These are phyloP conservation scores for Polychytrium aggregatum DNA, from an alignment of 192 early-diverging fungal genomes.

Conservation along the genomic window DNA sequence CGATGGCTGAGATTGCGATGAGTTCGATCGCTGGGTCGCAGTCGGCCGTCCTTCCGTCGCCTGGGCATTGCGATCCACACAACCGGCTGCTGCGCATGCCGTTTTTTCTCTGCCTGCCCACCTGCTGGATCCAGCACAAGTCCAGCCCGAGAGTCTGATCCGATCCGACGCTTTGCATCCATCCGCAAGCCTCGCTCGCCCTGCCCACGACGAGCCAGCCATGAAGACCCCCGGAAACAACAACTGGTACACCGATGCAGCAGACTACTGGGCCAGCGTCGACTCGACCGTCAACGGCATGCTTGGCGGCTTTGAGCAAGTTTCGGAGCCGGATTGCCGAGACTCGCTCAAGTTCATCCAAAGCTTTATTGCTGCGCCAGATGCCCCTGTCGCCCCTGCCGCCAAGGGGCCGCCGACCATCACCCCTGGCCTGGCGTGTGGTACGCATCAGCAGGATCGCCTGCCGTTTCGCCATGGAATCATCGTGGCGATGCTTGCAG, in stretches of 20 bases:
- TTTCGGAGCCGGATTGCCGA: slow-evolving; percentile 62
- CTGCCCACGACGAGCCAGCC: too few relatives aligned
- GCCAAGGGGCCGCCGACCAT: slow-evolving; percentile 3
- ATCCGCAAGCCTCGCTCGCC: too few relatives aligned
- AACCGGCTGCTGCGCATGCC: too few relatives aligned
- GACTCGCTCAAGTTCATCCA: slow-evolving; percentile 59
- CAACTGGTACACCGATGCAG: slow-evolving; percentile 34
- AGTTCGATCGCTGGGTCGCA: too few relatives aligned
- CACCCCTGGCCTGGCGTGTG: slow-evolving; percentile 21
- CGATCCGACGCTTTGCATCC: too few relatives aligned
- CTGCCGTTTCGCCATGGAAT: neutral
- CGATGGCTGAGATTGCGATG: too few relatives aligned
- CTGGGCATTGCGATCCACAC: too few relatives aligned
- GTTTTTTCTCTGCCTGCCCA: too few relatives aligned
- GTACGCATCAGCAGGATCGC: slow-evolving; percentile 5
- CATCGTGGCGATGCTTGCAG: neutral
- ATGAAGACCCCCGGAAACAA: too few relatives aligned
- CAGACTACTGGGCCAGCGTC: slow-evolving; percentile 30
- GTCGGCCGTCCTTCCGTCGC: too few relatives aligned
- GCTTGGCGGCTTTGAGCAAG: slow-evolving; percentile 73
- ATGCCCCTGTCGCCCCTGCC: neutral
- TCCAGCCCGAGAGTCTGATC: too few relatives aligned
- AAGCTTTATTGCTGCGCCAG: slow-evolving; percentile 37
- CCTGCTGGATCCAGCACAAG: too few relatives aligned
- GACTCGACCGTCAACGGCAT: slow-evolving; percentile 72